phyloP scores from a whole-genome alignment of 495 filamentous ascomycete genomes.

The Hyaloscypha bicolor region DNA sequence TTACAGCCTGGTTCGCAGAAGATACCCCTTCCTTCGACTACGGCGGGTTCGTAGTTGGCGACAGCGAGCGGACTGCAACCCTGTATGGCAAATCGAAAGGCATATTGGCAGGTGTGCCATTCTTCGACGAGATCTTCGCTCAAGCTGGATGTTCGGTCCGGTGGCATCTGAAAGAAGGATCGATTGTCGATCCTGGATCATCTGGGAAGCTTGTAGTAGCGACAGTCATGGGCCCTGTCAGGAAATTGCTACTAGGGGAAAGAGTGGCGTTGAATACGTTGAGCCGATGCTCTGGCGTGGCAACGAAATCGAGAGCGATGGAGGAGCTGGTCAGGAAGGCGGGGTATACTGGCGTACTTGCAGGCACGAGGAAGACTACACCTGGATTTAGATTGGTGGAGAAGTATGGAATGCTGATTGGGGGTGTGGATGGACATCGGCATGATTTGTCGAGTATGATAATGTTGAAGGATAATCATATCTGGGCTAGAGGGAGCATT shows the following conservation, averaged over 20 bases:
- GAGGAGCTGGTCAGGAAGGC: slow-evolving; percentile 53
- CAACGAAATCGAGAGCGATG: slow-evolving; percentile 63
- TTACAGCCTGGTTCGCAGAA: slow-evolving; percentile 87
- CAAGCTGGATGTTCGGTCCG: slow-evolving; percentile 88
- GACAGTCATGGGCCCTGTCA: slow-evolving; percentile 83
- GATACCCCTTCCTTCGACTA: slow-evolving; percentile 97
- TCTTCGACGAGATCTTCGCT: slow-evolving; percentile 91
- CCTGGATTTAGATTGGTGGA: slow-evolving; percentile 94
- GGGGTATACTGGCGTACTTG: slow-evolving; percentile 83
- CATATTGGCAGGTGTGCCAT: slow-evolving; percentile 88
- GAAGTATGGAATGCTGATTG: slow-evolving; percentile 96
- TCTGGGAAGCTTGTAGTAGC: slow-evolving; percentile 62
- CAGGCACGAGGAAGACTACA: slow-evolving; percentile 94
- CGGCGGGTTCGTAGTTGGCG: slow-evolving; percentile 94
- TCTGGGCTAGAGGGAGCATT: slow-evolving; percentile 84
- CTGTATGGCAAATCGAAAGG: slow-evolving; percentile 88
- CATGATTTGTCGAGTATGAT: slow-evolving; percentile 93
- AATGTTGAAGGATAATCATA: slow-evolving; percentile 99
- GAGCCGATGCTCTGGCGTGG: slow-evolving; percentile 90
- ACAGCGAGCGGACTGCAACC: slow-evolving; percentile 72
- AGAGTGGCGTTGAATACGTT: slow-evolving; percentile 91
- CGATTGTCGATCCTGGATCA: slow-evolving; percentile 56
- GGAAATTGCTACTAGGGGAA: slow-evolving; percentile 87
- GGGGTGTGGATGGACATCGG: slow-evolving; percentile 87
- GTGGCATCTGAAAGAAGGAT: slow-evolving; percentile 84